Percentiles rank a stretch among this genome's conserved stretches.
phyloP scores from a whole-genome alignment of 768 basidiomycete species.

The Leccinum rimulosum region DNA sequence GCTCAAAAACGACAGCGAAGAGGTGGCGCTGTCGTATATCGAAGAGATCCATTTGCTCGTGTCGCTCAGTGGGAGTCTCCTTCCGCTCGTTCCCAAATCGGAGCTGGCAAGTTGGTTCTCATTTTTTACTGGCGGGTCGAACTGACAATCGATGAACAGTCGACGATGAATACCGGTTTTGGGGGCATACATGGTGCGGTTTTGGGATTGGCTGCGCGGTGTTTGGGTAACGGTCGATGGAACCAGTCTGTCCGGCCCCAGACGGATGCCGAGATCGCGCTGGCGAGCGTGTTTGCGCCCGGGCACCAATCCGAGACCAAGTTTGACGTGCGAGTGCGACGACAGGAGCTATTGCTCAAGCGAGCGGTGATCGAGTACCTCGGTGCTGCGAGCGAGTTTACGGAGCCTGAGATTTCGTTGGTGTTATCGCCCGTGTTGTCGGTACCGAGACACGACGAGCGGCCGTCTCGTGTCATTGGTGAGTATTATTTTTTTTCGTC shows the following conservation, averaged over 20 bases:
- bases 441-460: conserved; percentile 56
- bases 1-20: conserved; percentile 69
- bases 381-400: conserved; percentile 70
- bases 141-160: conserved; percentile 20
- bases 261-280: conserved; percentile 62
- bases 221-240: conserved; percentile 60
- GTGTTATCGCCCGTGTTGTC: conserved; percentile 68
- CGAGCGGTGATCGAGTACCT: conserved; percentile 66
- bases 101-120: conserved; percentile 61
- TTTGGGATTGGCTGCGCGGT: conserved; percentile 68
- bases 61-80: conserved; percentile 62
- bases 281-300: conserved; percentile 51
- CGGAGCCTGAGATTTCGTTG: conserved; percentile 73
- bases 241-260: conserved; percentile 56
- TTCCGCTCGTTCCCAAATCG: conserved; percentile 69
- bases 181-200: conserved; percentile 84
- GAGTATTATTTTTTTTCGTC: conserved; percentile 19
- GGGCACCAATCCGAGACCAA: conserved; percentile 53
- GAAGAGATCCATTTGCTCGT: conserved; percentile 82
- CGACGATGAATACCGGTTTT: conserved; percentile 71
- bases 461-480: conserved; percentile 57
- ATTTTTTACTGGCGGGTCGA: not conserved
- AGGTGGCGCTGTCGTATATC: conserved; percentile 60
- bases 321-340: conserved; percentile 57
- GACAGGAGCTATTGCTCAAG: conserved; percentile 55